Conservation (phyloP, 225 moss, liverwort and hornwort genomes). For the Antitrichia curtipendula region DNA sequence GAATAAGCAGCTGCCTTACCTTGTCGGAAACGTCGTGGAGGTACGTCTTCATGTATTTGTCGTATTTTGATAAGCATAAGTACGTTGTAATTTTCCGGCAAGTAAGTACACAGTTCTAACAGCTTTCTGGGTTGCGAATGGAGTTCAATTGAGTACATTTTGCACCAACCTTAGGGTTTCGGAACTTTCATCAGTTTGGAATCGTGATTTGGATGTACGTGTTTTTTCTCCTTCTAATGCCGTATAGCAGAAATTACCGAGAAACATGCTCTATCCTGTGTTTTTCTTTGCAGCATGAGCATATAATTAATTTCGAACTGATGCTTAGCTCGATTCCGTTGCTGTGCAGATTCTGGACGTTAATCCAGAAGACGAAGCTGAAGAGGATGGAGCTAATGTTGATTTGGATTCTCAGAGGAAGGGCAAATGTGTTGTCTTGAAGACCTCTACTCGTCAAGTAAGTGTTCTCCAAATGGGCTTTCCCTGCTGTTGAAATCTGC, state of each 20-base stretch:
- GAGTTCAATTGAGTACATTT: background rate
- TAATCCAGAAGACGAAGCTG: slow-evolving; percentile 88
- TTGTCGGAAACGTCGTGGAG: slow-evolving; percentile 91
- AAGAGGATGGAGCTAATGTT: slow-evolving; percentile 95
- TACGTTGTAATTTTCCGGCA: background rate
- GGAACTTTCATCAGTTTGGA: background rate
- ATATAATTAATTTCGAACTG: background rate
- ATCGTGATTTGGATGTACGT: background rate
- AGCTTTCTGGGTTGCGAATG: background rate
- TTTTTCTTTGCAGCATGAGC: background rate
- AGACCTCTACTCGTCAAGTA: slow-evolving; percentile 95
- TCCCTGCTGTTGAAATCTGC: background rate
- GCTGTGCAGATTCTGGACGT: slow-evolving; percentile 74
- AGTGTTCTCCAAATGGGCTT: background rate
- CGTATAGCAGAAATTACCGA: background rate
- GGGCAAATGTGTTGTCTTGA: slow-evolving; percentile 93
- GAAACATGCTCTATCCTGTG: background rate
- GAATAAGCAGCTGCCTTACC: slow-evolving; percentile 91
- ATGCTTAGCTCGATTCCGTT: background rate
- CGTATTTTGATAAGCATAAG: background rate
- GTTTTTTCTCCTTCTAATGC: background rate
- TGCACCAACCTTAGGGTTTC: background rate
- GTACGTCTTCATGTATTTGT: slow-evolving; percentile 1
- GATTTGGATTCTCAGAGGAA: slow-evolving; percentile 90
- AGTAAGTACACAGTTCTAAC: background rate